These are phyloP conservation scores for Oxyria digyna DNA, from an alignment of 148 eudicot genomes.

Conservation along the genomic window DNA sequence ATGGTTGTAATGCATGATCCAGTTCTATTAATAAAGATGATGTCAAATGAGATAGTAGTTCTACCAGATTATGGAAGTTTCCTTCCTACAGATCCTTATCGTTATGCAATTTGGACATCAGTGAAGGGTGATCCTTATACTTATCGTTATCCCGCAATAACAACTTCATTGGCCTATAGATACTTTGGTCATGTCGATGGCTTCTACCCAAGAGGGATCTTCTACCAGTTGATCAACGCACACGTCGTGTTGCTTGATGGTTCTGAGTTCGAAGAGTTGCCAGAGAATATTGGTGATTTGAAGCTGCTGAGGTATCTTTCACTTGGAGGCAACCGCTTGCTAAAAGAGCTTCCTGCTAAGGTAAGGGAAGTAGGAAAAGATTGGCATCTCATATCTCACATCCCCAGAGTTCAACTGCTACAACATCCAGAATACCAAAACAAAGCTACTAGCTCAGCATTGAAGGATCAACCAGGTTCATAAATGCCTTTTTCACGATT, in stretches of 20 bases:
- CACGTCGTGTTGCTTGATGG: constrained; percentile 9
- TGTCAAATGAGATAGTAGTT: no score
- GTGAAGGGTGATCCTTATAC: no score
- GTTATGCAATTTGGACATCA: background rate
- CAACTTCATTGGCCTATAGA: no score
- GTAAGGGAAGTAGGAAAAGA: background rate
- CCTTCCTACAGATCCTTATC: no score
- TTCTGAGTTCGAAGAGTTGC: background rate
- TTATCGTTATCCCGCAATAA: no score
- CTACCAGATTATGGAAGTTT: no score
- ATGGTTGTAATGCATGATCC: background rate
- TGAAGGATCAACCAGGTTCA: background rate
- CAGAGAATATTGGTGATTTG: constrained; percentile 10
- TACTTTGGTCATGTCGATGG: no score
- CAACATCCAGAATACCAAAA: background rate
- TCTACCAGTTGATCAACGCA: background rate
- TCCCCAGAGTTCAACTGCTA: background rate
- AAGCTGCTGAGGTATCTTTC: constrained; percentile 18
- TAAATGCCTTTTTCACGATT: no score
- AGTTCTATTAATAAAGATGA: no score
- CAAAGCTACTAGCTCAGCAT: background rate
- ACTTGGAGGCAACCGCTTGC: background rate
- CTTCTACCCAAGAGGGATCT: no score
- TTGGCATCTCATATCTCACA: background rate
- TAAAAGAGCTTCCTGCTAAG: constrained; percentile 2